Base-by-base conservation (phyloP, 768 basidiomycete genomes). In the Cyclocybe aegerita region DNA sequence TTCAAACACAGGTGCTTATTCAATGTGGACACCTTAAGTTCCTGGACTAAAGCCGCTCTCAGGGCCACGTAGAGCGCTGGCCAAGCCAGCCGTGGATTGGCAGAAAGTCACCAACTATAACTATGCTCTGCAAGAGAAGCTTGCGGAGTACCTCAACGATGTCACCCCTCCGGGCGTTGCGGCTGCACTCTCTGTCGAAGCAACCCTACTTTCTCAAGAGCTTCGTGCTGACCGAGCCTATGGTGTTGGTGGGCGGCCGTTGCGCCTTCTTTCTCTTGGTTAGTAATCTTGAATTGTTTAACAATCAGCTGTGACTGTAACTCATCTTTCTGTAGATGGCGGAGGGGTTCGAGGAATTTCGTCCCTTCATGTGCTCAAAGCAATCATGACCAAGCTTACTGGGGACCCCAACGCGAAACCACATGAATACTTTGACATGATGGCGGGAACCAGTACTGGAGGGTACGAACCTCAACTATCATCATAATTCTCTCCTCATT, bases 321-420 rank as follows among this genome's bases (percentile, higher is more conserved):
- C 9, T 48, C 16, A 9, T 36, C 4, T 14, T 11, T 7, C 9
- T 50, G 8, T 33, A 69, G 68, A 70, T 54, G 69, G 70, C 6
- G 71, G 71, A 39, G 70, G 70, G 9, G 68, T 72, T 4, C 61
- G 69, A 31, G 69, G 70, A 7, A 57, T 72, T 3, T 69, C 69
- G 2, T 59, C 65, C 0, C 57, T 70, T 3, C 56, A 63, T 47
- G 63, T 68, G 16, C 51, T 71, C 11, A 62, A 65, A 47, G 56
- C 55, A 1, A 55, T 72, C 40, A 67, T 71, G 70, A 43, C 30
- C n/a, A 56, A 66, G 34, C 33, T 65, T 23, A 53, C 60, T 6
- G 53, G 58, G 4, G 47, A 65, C 15, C 52, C 58, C 0, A 53
- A 59, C 41, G 56, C 56, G 6, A 63, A 58, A 44, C 70, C 65